A percentile compares a stretch with the other conserved stretches of the same genome.
Conservation (phyloP, 2,329 filamentous ascomycete species). For the Diaporthe vaccinii region DNA sequence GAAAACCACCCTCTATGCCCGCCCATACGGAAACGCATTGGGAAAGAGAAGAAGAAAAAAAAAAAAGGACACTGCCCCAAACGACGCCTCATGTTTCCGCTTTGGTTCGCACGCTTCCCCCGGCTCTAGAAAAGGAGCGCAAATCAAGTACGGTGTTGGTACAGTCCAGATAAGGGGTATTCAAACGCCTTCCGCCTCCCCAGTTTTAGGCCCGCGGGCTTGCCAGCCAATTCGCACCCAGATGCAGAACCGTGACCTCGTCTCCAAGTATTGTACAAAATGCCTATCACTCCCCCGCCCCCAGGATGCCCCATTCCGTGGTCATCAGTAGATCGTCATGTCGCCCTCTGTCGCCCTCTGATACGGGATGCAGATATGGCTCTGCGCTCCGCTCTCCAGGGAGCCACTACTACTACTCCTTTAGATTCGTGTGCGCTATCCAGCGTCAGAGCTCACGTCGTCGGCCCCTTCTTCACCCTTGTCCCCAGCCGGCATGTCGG, state of each 20-base stretch:
- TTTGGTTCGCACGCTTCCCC: constrained; percentile 11
- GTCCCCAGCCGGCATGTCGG: constrained; percentile 37
- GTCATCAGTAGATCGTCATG: neutral
- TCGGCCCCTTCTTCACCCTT: constrained; percentile 49
- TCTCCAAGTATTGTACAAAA: constrained; percentile 38
- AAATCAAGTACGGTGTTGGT: constrained; percentile 22
- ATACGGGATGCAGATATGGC: neutral
- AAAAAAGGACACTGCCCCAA: neutral
- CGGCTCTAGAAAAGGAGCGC: constrained; percentile 11
- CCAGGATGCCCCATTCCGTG: neutral
- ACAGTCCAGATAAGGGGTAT: constrained; percentile 39
- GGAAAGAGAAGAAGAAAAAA: neutral
- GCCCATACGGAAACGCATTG: neutral
- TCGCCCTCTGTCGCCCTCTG: neutral
- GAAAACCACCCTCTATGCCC: constrained; percentile 8
- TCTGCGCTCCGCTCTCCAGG: constrained; percentile 47
- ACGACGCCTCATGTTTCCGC: neutral
- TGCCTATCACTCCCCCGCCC: neutral
- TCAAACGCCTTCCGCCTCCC: constrained; percentile 39
- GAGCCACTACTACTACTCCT: constrained; percentile 63
- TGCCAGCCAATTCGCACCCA: constrained; percentile 36
- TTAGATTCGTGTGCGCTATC: constrained; percentile 69
- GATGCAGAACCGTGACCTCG: constrained; percentile 37
- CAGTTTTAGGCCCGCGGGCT: constrained; percentile 31
- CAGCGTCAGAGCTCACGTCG: constrained; percentile 71